These are phyloP conservation scores for Vitrella brassicaformis DNA, from an alignment of 73 alveolate genomes.

Conservation along the genomic window DNA sequence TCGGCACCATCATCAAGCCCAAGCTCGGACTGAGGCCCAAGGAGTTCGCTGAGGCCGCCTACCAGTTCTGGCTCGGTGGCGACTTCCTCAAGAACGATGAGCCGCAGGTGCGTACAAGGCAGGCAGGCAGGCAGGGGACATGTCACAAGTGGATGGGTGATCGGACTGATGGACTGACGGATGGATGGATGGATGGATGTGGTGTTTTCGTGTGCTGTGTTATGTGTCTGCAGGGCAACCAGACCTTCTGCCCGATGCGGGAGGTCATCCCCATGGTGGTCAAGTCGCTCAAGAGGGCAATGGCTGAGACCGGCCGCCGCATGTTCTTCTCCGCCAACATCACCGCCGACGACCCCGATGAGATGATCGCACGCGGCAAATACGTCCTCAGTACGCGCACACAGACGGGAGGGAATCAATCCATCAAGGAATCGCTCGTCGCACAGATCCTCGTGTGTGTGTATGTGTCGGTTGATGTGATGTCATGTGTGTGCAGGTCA, in stretches of 20 bases:
- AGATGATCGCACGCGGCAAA: constrained; percentile 19
- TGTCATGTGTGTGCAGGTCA: too few species aligned
- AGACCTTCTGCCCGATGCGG: background rate
- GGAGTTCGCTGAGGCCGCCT: constrained; percentile 14
- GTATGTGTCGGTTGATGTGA: too few species aligned
- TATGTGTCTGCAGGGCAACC: constrained; percentile 3
- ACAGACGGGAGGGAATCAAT: too few species aligned
- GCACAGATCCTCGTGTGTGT: too few species aligned
- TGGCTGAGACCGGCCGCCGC: background rate
- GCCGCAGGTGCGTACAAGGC: too few species aligned
- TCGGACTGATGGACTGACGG: too few species aligned
- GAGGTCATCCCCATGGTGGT: constrained; percentile 1
- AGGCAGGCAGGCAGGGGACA: too few species aligned
- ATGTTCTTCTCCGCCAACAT: constrained; percentile 22
- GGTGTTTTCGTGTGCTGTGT: too few species aligned
- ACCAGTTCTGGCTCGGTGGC: constrained; percentile 18
- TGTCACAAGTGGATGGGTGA: too few species aligned
- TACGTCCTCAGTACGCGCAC: too few species aligned
- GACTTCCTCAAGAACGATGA: background rate
- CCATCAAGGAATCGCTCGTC: too few species aligned
- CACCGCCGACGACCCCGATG: constrained; percentile 24
- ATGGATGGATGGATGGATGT: too few species aligned
- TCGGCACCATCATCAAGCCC: constrained; percentile 33
- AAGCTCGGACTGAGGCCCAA: constrained; percentile 24
- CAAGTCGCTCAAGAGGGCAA: background rate